phyloP scores from a whole-genome alignment of 2,329 filamentous ascomycete species.

The Alternaria arbusti region DNA sequence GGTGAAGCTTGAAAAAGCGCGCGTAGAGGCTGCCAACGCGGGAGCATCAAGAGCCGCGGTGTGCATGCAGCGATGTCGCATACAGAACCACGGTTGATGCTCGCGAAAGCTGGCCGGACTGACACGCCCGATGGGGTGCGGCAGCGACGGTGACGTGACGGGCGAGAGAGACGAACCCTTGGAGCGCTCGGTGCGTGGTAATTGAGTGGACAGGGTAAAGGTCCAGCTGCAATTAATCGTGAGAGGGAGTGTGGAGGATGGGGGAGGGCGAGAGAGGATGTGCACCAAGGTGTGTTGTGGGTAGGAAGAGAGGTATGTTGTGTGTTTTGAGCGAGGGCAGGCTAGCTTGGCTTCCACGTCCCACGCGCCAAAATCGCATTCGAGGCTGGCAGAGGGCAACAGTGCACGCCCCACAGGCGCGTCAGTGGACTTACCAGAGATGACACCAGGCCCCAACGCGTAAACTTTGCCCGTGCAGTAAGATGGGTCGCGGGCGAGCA shows the following conservation, averaged over 20 bases:
- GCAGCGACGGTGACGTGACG: constrained; percentile 45
- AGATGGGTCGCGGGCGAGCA: neutral
- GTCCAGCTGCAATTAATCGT: constrained; percentile 42
- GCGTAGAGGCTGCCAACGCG: constrained; percentile 31
- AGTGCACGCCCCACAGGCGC: constrained; percentile 44
- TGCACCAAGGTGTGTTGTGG: constrained; percentile 48
- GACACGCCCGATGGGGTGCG: constrained; percentile 40
- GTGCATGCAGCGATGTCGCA: constrained; percentile 27
- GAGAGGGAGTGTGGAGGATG: constrained; percentile 28
- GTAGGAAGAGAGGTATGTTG: constrained; percentile 35
- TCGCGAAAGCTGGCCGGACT: constrained; percentile 36
- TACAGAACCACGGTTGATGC: constrained; percentile 31
- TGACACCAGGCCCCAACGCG: constrained; percentile 30
- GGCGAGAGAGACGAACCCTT: constrained; percentile 38
- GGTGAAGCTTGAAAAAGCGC: constrained; percentile 16
- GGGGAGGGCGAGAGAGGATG: constrained; percentile 30
- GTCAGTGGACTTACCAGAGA: constrained; percentile 36
- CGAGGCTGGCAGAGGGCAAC: constrained; percentile 37
- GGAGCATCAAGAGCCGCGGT: constrained; percentile 25
- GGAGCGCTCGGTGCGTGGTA: constrained; percentile 31
- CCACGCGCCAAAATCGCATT: constrained; percentile 37
- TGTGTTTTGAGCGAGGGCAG: constrained; percentile 46
- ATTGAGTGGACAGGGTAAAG: constrained; percentile 36
- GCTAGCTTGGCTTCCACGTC: constrained; percentile 31
- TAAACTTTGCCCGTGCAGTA: constrained; percentile 15